Base-by-base conservation (phyloP, 2,329 filamentous ascomycete species). In the Talaromyces sp. region DNA sequence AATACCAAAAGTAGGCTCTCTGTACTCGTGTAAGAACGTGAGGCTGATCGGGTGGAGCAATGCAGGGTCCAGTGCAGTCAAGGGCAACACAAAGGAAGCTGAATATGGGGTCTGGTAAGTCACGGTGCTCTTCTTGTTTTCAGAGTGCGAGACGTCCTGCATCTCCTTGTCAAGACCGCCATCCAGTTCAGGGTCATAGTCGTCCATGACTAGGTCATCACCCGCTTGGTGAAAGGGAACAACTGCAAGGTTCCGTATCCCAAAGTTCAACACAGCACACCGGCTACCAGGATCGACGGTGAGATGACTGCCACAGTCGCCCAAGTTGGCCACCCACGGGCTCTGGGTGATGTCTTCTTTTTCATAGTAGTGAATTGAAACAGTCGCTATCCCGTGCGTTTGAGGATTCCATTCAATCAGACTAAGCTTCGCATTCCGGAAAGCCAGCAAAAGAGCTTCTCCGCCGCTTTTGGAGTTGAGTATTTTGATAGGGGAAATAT, bases 351-450 rank as follows among this genome's bases (percentile, higher is more conserved):
- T 81, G 71, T 96, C 93, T 71, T 97, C 93, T 73, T 95, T 90
- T 75, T 99, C 95, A 77, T 98, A 99, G 81, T 93, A 98, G 79
- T 99, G 95, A 69, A 99, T 93, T 56, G 93, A 98, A 64, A 95
- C 86, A 58, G 93, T 98, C 68, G 89, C 87, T 68, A 98, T 87
- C 56, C 85, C 85, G 75, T 90, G 83, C 66, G 86, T 86, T 72
- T 89, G 86, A 9, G 91, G 87, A 72, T 98, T 91, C 95, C 95
- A 99, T 78, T 97, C 91, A 59, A 96, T 83, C 74, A 99, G 81
- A 75, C 90, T 96, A 71, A 98, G 83, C 77, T 96, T 96, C 49
- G 95, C 95, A 77, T 96, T 92, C 70, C 89, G 89, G 76, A 93
- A 89, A 0, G 91, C 89, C 60, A 98, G 75, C 59, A 99, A 80